These are phyloP conservation scores for Maudiozyma barnettii DNA, from an alignment of 805 yeast species.

Conservation along the genomic window DNA sequence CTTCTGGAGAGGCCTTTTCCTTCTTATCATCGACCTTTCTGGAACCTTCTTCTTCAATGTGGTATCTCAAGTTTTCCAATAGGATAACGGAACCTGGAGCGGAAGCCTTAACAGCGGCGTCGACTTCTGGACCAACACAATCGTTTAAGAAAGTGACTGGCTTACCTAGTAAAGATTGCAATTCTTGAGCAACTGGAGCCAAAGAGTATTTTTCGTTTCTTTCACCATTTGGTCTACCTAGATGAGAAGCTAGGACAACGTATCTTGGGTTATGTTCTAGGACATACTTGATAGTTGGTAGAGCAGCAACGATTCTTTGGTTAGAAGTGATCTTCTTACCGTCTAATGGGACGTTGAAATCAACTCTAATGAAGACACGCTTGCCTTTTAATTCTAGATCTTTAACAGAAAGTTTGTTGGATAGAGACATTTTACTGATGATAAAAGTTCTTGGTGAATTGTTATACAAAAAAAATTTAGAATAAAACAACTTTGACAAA, in stretches of 20 bases:
- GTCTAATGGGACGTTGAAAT: slow-evolving; percentile 89
- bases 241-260: slow-evolving; percentile 86
- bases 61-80: slow-evolving; percentile 95
- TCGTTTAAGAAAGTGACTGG: slow-evolving; percentile 75
- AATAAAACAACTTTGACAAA: no score
- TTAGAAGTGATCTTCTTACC: slow-evolving; percentile 96
- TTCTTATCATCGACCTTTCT: slow-evolving; percentile 84
- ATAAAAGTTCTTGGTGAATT: not conserved
- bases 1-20: slow-evolving; percentile 81
- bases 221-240: slow-evolving; percentile 98
- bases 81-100: slow-evolving; percentile 72
- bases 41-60: slow-evolving; percentile 93
- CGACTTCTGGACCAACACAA: slow-evolving; percentile 88
- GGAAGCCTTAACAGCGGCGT: slow-evolving; percentile 63
- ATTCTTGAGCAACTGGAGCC: slow-evolving; percentile 86
- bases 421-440: slow-evolving; percentile 64
- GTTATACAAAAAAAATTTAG: not conserved
- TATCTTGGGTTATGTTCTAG: slow-evolving; percentile 84
- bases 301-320: slow-evolving; percentile 98
- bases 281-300: slow-evolving; percentile 95
- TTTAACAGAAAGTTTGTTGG: slow-evolving; percentile 84
- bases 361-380: slow-evolving; percentile 97
- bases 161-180: slow-evolving; percentile 62
- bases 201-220: slow-evolving; percentile 74
- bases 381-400: slow-evolving; percentile 79